phyloP scores from a whole-genome alignment of 176 grass and related monocot genomes.

The Triticum timopheevii region DNA sequence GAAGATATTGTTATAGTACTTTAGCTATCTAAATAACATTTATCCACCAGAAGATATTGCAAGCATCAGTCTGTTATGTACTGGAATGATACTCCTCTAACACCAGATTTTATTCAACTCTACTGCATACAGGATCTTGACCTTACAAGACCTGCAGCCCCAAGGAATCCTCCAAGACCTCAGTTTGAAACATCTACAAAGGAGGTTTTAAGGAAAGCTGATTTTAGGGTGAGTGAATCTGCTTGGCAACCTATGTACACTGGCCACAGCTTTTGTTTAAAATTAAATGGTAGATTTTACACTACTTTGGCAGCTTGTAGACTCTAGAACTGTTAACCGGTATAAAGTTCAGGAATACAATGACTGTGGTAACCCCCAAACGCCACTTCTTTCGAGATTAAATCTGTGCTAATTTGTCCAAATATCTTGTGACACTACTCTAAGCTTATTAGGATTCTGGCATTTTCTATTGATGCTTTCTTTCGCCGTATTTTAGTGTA shows the following conservation, averaged over 20 bases:
- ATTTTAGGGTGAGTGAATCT: constrained; percentile 77
- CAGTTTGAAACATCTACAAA: constrained; percentile 72
- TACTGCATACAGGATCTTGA: constrained; percentile 72
- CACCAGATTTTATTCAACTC: constrained; percentile 24
- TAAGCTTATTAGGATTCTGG: not conserved
- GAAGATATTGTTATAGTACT: not conserved
- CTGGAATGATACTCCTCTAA: constrained; percentile 10
- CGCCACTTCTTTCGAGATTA: not conserved
- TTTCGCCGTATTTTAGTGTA: constrained; percentile 10
- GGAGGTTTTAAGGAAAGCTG: constrained; percentile 86
- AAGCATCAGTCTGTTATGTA: not conserved
- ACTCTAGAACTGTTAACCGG: not conserved
- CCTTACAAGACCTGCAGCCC: constrained; percentile 62
- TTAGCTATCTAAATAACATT: not conserved
- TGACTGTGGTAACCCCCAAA: not conserved
- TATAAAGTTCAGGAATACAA: constrained; percentile 2
- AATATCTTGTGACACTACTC: not conserved
- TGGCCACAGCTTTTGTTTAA: not conserved
- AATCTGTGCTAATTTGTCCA: not conserved
- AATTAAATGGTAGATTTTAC: not conserved
- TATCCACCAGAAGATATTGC: not conserved
- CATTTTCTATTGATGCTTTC: not conserved
- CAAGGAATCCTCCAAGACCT: constrained; percentile 37
- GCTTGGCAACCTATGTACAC: constrained; percentile 9
- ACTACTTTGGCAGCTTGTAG: not conserved